Evolutionary conservation across 169 alveolate species (phyloP).

Genomic region (Plasmodium chabaudi): DNA sequence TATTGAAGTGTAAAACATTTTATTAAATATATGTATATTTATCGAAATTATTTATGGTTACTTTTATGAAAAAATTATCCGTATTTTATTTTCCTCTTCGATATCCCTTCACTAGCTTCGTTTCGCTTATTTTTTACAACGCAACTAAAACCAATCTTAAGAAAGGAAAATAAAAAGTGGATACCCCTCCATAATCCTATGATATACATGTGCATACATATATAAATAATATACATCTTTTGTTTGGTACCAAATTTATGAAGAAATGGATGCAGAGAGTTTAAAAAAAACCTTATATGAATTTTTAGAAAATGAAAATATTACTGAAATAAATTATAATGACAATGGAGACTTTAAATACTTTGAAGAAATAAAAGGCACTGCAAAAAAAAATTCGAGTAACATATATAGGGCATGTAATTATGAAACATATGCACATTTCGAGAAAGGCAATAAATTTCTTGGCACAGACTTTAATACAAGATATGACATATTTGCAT

Average conservation of each 20-base stretch:
- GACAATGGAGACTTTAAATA: conserved; percentile 15
- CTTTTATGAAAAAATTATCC: too few relatives aligned
- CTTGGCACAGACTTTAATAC: conserved; percentile 10
- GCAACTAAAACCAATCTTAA: too few relatives aligned
- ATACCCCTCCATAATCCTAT: too few relatives aligned
- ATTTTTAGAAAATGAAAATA: conserved; percentile 53
- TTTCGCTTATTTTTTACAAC: too few relatives aligned
- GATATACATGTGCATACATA: not conserved
- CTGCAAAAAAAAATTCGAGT: conserved; percentile 56
- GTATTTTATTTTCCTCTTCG: too few relatives aligned
- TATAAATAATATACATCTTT: not conserved
- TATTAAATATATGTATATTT: too few relatives aligned
- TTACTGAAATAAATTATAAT: not conserved
- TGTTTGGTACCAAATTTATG: not conserved
- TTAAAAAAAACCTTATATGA: conserved; percentile 28
- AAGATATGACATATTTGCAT: conserved; percentile 30
- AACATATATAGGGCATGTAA: conserved; percentile 37
- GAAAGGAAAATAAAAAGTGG: too few relatives aligned
- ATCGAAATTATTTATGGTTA: too few relatives aligned
- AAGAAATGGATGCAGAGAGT: conserved; percentile 19
- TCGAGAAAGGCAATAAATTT: conserved; percentile 21
- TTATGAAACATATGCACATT: conserved; percentile 10
- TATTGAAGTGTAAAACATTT: too few relatives aligned
- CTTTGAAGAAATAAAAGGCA: conserved; percentile 48
- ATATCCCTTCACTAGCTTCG: too few relatives aligned